These are phyloP conservation scores for Venturiaceae sp. DNA, from an alignment of 2,329 filamentous ascomycete species.

Conservation along the genomic window DNA sequence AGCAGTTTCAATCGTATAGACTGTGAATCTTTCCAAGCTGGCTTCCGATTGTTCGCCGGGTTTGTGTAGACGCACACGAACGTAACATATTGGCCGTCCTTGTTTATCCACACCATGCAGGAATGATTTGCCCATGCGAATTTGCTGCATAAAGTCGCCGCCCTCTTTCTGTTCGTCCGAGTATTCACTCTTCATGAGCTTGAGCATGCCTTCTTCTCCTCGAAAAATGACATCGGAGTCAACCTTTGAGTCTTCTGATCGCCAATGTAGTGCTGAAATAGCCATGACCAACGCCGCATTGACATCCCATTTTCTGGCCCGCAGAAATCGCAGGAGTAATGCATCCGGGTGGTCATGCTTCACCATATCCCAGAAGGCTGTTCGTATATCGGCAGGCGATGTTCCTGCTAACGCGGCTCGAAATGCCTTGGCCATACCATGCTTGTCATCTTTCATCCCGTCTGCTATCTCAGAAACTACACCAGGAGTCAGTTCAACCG, in stretches of 20 bases:
- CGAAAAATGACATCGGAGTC: constrained; percentile 66
- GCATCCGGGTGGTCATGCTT: constrained; percentile 94
- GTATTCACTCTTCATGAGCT: constrained; percentile 43
- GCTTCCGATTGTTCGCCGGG: constrained; percentile 74
- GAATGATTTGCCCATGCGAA: constrained; percentile 87
- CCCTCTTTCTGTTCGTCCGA: constrained; percentile 55
- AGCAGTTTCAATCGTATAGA: constrained; percentile 91
- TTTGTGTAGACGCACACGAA: constrained; percentile 72
- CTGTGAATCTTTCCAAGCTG: constrained; percentile 78
- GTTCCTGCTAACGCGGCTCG: constrained; percentile 69
- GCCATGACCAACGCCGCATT: constrained; percentile 91
- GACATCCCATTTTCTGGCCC: constrained; percentile 64
- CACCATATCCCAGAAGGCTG: constrained; percentile 84
- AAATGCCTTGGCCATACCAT: constrained; percentile 81
- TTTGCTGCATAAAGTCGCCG: constrained; percentile 71
- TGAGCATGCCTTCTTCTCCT: constrained; percentile 44
- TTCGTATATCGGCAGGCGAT: constrained; percentile 67
- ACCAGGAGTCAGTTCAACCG: constrained; percentile 18
- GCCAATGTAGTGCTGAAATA: constrained; percentile 89
- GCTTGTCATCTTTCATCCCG: constrained; percentile 63
- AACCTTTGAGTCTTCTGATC: constrained; percentile 70
- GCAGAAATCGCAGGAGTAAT: constrained; percentile 45
- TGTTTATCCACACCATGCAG: constrained; percentile 78
- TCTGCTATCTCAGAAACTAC: constrained; percentile 27
- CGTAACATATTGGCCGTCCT: constrained; percentile 78